phyloP scores from a whole-genome alignment of 2,329 filamentous ascomycete species.

The Corniculantispora saksenae region DNA sequence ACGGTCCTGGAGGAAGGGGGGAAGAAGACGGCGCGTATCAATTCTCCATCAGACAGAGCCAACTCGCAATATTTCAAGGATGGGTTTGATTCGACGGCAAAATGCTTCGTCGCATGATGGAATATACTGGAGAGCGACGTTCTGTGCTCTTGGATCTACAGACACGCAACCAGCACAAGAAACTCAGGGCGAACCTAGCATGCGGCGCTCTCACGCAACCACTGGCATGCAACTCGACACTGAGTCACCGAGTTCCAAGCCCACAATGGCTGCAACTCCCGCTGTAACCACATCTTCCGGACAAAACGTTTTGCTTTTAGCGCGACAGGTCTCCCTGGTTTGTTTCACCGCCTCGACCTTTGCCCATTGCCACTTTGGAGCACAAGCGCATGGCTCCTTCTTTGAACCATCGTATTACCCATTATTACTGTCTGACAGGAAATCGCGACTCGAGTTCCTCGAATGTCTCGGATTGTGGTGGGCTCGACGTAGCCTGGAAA shows the following conservation, averaged over 20 bases:
- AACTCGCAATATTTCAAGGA: background rate
- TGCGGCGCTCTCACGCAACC: background rate
- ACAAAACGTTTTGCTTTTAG: conserved; percentile 9
- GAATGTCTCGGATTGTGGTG: conserved; percentile 3
- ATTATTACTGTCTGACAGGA: background rate
- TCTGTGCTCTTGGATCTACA: background rate
- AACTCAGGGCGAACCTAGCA: background rate
- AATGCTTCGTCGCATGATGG: background rate
- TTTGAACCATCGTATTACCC: background rate
- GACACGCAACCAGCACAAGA: background rate
- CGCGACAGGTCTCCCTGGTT: background rate
- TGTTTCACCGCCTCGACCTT: conserved; percentile 11
- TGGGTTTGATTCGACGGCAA: background rate
- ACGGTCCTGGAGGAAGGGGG: background rate
- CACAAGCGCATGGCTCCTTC: background rate
- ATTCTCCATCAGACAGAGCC: background rate
- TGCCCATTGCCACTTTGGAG: background rate
- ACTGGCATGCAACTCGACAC: conserved; percentile 7
- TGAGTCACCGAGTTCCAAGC: conserved; percentile 10
- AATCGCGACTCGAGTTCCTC: background rate
- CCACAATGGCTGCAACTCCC: conserved; percentile 17
- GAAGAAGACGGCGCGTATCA: no score
- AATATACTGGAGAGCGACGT: background rate
- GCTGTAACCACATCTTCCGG: background rate
- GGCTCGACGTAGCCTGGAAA: no score